Base-by-base conservation (phyloP, 2,329 filamentous ascomycete species). In the Teratosphaeria epicoccoides region DNA sequence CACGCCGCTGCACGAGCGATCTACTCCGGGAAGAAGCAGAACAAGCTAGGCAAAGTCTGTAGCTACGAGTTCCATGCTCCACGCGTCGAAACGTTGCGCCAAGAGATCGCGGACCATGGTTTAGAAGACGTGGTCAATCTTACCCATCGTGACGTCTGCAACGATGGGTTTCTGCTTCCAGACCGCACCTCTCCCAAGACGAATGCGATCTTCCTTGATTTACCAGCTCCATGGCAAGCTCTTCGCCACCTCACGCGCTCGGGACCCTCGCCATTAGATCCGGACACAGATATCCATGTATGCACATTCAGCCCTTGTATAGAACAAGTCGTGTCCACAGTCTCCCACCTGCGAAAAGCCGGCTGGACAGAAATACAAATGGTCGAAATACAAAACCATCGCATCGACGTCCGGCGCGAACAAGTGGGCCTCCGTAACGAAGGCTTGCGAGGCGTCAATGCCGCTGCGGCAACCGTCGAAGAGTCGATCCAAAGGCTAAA, bases 271-370 rank as follows among this genome's bases (percentile, higher is more conserved):
- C 77, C 78, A 1, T 76, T 97, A 10, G 84, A 93, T 59, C 82
- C 87, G 0, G 76, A 77, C n/a, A 77, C 80, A 43, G 78, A 85
- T 4, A 81, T 84, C 1, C 79, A 93, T 64, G 79, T 98, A 50
- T 98, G 93, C 73, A 94, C 89, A 0, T 98, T 98, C 71, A 94
- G 87, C 1, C 93, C 93, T 0, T 98, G 93, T 69, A 94, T 98
- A 58, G 93, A 98, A 70, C 93, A 98, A 72, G 91, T 94, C 22
- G 88, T 86, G 49, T 81, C 83, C 51, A 97, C 93, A 0, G 83
- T 95, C 50, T 84, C 87, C 10, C 80, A 81, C 11, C 78, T 98
- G 69, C 84, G 91, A 50, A 79, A 82, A 33, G 73, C 89, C 6
- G 88, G 88, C 49, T 98, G 93, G 93, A 79, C 89, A 9, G 85